A percentile compares a stretch with the other conserved stretches of the same genome.
These are phyloP conservation scores for Marchantia paleacea DNA, from an alignment of 225 moss, liverwort and hornwort genomes.

Conservation along the genomic window DNA sequence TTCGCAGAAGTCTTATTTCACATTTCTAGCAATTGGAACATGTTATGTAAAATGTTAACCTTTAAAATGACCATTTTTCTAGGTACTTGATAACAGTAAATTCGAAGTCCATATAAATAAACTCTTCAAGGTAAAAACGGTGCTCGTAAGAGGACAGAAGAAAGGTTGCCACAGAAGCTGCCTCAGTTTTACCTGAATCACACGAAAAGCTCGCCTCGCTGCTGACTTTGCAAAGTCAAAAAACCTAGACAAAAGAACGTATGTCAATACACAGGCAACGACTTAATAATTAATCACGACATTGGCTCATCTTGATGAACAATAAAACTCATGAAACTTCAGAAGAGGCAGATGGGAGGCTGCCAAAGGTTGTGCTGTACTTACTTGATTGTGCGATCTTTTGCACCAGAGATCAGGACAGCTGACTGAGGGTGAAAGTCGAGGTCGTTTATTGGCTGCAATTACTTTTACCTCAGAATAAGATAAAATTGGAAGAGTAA, in stretches of 20 bases:
- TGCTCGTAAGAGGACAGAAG: background rate
- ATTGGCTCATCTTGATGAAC: background rate
- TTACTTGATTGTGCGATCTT: constrained; percentile 87
- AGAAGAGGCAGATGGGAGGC: background rate
- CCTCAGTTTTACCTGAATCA: constrained; percentile 59
- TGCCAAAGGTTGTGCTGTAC: background rate
- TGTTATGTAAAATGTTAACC: background rate
- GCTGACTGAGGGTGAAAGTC: constrained; percentile 95
- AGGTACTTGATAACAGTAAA: background rate
- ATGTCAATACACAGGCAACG: background rate
- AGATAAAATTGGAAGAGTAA: background rate
- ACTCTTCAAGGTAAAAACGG: too few relatives aligned
- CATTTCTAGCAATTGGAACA: too few relatives aligned
- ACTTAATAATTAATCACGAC: too few relatives aligned
- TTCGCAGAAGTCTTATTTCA: too few relatives aligned
- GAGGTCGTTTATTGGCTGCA: constrained; percentile 90
- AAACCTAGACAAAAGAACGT: constrained; percentile 43
- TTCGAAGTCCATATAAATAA: too few relatives aligned
- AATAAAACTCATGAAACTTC: background rate
- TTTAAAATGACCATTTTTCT: background rate
- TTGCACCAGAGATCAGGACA: constrained; percentile 88
- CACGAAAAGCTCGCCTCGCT: constrained; percentile 82
- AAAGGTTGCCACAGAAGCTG: background rate
- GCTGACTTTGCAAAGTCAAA: constrained; percentile 93
- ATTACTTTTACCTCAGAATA: background rate